Conservation (phyloP, 179 eudicot genomes). For the Beta corolliflora region DNA sequence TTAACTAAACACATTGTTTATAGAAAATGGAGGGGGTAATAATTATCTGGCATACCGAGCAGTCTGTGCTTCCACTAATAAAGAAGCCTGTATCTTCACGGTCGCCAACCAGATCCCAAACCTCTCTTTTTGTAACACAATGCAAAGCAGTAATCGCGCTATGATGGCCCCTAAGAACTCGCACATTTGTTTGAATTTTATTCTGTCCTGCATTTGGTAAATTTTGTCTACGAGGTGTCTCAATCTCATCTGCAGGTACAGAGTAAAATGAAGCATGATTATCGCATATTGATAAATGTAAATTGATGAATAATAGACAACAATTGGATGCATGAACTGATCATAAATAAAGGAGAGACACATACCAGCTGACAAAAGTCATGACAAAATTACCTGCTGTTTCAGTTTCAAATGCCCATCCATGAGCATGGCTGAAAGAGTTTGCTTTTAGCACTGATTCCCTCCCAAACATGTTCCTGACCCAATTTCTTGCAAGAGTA, state of each 20-base stretch:
- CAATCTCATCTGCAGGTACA: slow-evolving; percentile 47
- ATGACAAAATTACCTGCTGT: slow-evolving; percentile 42
- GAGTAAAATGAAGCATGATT: slow-evolving; percentile 17
- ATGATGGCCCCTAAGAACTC: slow-evolving; percentile 76
- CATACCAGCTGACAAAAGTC: not conserved
- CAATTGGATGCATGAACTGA: not conserved
- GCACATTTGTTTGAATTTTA: slow-evolving; percentile 70
- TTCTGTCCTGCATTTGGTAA: slow-evolving; percentile 56
- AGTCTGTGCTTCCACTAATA: slow-evolving; percentile 93
- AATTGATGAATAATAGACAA: not conserved
- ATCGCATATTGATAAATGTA: not conserved
- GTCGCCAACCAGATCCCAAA: slow-evolving; percentile 92
- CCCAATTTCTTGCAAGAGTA: slow-evolving; percentile 84
- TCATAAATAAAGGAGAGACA: not conserved
- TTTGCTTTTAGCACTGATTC: slow-evolving; percentile 51
- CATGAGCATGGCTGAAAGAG: slow-evolving; percentile 66
- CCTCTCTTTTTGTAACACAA: slow-evolving; percentile 88
- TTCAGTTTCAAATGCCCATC: slow-evolving; percentile 51
- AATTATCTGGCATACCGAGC: slow-evolving; percentile 46
- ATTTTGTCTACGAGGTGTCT: slow-evolving; percentile 63
- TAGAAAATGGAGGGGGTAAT: not conserved
- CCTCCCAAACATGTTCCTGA: slow-evolving; percentile 92
- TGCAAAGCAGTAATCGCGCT: slow-evolving; percentile 88
- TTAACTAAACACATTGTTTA: too few species aligned
- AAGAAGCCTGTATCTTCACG: slow-evolving; percentile 98